Base-by-base conservation (phyloP, 331 rosid species). In the Malus hybrid region DNA sequence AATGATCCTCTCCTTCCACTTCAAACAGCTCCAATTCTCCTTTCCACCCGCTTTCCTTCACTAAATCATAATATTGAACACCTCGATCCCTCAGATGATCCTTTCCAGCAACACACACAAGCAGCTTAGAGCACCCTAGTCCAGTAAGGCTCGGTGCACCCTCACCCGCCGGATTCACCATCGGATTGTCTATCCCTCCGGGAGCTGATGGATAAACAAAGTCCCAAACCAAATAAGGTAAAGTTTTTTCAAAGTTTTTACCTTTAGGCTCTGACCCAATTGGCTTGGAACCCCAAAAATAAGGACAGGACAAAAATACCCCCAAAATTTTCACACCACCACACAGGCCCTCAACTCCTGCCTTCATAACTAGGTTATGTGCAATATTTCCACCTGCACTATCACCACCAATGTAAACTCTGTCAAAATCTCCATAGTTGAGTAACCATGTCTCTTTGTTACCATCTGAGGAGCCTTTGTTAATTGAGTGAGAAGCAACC, bases 331-430 rank as follows among this genome's bases (percentile, higher is more conserved):
- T 80, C 19, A 81, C 84, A 5, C 70, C 80, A 6, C 79, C 36
- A 15, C 29, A 76, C 52, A 79, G 70, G 56, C 61, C 52, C 67
- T 83, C 88, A 7, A 16, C 13, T 2, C 85, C 85, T 6, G 80
- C 85, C 50, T 75, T 77, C 63, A 86, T 77, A 16, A 76, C 82
- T 0, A 85, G 4, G 61, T 89, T 77, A 60, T 89, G 89, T 1
- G 31, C 85, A 6, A 87, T 84, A 24, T 86, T 86, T 9, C 67
- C 86, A 27, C 93, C 88, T 2, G 86, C 87, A 39, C 87, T 84
- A 19, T 87, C 91, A 24, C 93, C 93, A 0, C 91, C 90, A 0
- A 88, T 74, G 79, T 73, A 88, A 32, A 90, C 14, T 16, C 80
- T 55, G 19, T n/a, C 75, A 66, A 88, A 86, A 44, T 88, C 65